A percentile compares a stretch with the other conserved stretches of the same genome.
Evolutionary conservation across 2,329 filamentous ascomycete species (phyloP).

Genomic region (Penicillium sp.): DNA sequence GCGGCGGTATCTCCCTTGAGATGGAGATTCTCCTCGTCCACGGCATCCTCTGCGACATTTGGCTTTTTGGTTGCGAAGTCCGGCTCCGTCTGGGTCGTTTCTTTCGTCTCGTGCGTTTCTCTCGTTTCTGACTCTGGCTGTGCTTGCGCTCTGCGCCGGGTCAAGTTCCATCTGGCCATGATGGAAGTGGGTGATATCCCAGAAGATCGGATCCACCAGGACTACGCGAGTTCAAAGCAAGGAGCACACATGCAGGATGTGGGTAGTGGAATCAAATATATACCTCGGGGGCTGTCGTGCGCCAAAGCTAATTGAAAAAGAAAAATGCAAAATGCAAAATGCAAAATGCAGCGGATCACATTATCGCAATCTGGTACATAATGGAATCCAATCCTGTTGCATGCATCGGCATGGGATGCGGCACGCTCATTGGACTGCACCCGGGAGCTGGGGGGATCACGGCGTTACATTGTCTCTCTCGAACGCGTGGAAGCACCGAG

Average conservation of each 20-base stretch:
- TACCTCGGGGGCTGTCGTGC: not conserved
- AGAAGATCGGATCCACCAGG: not conserved
- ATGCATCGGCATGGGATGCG: not conserved
- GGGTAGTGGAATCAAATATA: not conserved
- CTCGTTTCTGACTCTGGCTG: not conserved
- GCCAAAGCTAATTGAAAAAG: not conserved
- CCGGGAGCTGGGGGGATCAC: not conserved
- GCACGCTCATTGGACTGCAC: not conserved
- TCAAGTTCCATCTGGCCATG: not conserved
- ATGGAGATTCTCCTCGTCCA: slow-evolving; percentile 23
- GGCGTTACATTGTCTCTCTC: not conserved
- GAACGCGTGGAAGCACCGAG: not conserved
- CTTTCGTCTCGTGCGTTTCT: not conserved
- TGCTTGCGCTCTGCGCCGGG: not conserved
- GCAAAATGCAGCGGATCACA: not conserved
- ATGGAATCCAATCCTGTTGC: not conserved
- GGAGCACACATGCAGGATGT: not conserved
- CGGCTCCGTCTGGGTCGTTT: not conserved
- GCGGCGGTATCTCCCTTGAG: slow-evolving; percentile 19
- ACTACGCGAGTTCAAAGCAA: not conserved
- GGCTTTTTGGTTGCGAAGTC: not conserved
- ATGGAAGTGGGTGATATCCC: not conserved
- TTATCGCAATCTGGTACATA: not conserved
- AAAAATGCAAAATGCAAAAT: not conserved
- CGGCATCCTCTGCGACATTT: not conserved